Evolutionary conservation across 345 rosid genomes (phyloP).

Genomic region (Eucalyptus cladocalyx): DNA sequence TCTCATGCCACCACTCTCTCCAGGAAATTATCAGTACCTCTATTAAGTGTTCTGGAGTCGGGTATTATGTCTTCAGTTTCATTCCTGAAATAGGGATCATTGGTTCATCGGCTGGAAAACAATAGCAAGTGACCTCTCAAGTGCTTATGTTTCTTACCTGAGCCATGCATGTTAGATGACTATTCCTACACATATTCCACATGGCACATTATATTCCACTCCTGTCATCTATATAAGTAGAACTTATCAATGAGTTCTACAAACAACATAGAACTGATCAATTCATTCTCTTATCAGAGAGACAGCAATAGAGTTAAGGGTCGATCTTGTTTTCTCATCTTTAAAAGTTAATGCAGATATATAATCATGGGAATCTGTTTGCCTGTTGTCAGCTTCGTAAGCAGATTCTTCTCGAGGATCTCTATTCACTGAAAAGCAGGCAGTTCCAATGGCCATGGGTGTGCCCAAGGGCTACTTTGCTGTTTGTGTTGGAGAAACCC

Average conservation of each 20-base stretch:
- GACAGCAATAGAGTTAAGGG: not conserved
- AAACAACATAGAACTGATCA: not conserved
- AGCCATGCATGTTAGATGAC: not conserved
- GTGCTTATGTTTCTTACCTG: not conserved
- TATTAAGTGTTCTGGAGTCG: not conserved
- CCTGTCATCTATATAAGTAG: not conserved
- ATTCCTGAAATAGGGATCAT: not conserved
- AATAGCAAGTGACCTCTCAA: not conserved
- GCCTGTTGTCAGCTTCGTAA: not conserved
- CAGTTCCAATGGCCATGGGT: not conserved
- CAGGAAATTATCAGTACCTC: not conserved
- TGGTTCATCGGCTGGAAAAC: not conserved
- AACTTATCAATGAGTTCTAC: not conserved
- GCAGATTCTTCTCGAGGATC: not conserved
- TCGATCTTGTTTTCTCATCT: not conserved
- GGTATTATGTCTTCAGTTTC: not conserved
- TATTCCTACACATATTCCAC: not conserved
- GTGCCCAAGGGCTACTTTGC: slow-evolving; percentile 15
- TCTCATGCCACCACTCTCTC: not conserved
- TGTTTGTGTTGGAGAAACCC: slow-evolving; percentile 21
- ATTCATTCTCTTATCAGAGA: not conserved
- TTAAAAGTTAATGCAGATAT: not conserved
- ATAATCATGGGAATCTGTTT: not conserved
- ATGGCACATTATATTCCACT: not conserved
- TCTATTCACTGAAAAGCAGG: not conserved